A percentile compares a stretch with the other conserved stretches of the same genome.
phyloP scores from a whole-genome alignment of 228 moss, liverwort and hornwort species.

The Sphagnum magellanicum region DNA sequence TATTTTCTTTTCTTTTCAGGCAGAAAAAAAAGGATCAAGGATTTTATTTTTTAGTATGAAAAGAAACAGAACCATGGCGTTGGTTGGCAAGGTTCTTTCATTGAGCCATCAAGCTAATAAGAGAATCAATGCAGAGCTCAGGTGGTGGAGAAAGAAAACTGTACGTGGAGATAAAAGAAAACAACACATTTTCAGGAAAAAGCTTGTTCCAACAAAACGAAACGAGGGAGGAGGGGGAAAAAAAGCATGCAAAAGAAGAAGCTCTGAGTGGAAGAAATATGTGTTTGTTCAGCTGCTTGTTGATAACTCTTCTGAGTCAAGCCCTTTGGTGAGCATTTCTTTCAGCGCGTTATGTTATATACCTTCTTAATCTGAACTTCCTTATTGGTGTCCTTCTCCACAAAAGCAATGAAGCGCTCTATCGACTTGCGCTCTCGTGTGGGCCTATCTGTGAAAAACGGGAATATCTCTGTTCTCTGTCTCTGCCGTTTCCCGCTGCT shows the following conservation, averaged over 20 bases:
- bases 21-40: too few species aligned
- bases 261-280: background rate
- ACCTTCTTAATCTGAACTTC: slow-evolving; percentile 78
- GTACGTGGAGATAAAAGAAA: background rate
- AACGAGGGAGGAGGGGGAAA: too few species aligned
- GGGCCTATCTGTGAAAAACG: slow-evolving; percentile 62
- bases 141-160: background rate
- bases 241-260: background rate
- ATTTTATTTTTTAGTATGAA: too few species aligned
- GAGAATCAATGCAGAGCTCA: background rate
- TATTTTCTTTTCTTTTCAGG: too few species aligned
- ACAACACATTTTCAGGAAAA: background rate
- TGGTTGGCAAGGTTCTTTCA: too few species aligned
- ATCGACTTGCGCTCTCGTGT: slow-evolving; percentile 78
- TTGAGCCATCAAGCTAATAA: too few species aligned
- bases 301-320: background rate
- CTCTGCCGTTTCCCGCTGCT: slow-evolving; percentile 32
- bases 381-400: slow-evolving; percentile 60
- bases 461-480: slow-evolving; percentile 17
- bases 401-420: slow-evolving; percentile 69
- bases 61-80: too few species aligned
- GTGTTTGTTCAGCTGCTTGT: background rate
- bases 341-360: background rate
- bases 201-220: too few species aligned
- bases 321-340: background rate